Conservation (phyloP, 495 filamentous ascomycete species). For the Penicillium angulare region DNA sequence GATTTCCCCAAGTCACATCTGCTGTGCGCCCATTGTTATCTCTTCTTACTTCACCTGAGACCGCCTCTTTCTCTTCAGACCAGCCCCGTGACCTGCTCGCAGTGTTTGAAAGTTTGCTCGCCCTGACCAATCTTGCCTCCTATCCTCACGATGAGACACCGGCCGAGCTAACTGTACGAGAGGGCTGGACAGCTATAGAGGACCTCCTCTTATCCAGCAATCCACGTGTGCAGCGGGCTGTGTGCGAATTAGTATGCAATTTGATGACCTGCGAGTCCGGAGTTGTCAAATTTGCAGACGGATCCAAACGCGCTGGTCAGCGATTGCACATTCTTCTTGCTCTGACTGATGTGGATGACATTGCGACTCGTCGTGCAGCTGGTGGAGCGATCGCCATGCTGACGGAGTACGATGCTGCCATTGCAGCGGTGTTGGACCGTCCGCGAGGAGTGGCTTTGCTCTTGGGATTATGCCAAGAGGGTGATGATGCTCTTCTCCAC, state of each 20-base stretch:
- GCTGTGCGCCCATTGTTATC: conserved; percentile 76
- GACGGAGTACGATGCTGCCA: conserved; percentile 70
- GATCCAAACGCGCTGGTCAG: conserved; percentile 61
- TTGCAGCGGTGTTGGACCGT: conserved; percentile 63
- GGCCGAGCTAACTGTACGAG: conserved; percentile 66
- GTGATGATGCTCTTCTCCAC: conserved; percentile 70
- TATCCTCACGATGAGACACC: conserved; percentile 62
- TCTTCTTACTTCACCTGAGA: conserved; percentile 58
- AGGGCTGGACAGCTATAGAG: conserved; percentile 71
- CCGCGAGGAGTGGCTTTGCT: conserved; percentile 69
- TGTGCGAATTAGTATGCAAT: conserved; percentile 90
- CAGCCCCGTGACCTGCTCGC: conserved; percentile 80
- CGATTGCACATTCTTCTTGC: conserved; percentile 81
- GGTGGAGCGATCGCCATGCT: conserved; percentile 86
- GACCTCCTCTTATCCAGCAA: conserved; percentile 79
- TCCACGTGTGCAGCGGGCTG: conserved; percentile 72
- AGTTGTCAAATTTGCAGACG: conserved; percentile 71
- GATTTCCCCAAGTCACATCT: conserved; percentile 67
- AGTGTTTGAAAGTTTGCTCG: conserved; percentile 84
- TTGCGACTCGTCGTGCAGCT: conserved; percentile 74
- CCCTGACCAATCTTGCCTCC: conserved; percentile 90
- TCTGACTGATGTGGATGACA: conserved; percentile 80
- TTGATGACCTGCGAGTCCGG: conserved; percentile 76
- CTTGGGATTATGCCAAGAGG: conserved; percentile 71
- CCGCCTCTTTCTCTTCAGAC: conserved; percentile 40